These are phyloP conservation scores for Penicillium turbatum DNA, from an alignment of 495 filamentous ascomycete species.

Conservation along the genomic window DNA sequence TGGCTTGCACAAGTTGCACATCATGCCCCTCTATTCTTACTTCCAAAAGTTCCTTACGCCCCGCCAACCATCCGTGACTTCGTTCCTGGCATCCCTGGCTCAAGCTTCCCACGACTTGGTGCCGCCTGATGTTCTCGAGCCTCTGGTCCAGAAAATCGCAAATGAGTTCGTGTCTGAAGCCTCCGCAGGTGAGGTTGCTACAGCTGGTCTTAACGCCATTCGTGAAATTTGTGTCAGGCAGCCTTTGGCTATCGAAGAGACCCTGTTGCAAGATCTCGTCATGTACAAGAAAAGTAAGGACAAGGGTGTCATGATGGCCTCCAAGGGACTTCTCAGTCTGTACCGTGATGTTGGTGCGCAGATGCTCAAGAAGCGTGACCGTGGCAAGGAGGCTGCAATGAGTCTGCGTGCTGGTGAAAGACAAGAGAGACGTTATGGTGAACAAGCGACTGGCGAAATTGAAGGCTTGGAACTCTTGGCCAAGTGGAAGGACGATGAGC, in stretches of 20 bases:
- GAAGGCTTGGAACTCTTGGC: slow-evolving; percentile 91
- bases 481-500: slow-evolving; percentile 90
- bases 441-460: slow-evolving; percentile 75
- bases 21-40: slow-evolving; percentile 83
- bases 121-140: slow-evolving; percentile 89
- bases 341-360: slow-evolving; percentile 87
- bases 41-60: slow-evolving; percentile 83
- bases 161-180: slow-evolving; percentile 98
- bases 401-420: slow-evolving; percentile 64
- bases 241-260: slow-evolving; percentile 91
- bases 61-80: slow-evolving; percentile 87
- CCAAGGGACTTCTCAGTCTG: slow-evolving; percentile 80
- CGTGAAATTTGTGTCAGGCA: slow-evolving; percentile 89
- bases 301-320: slow-evolving; percentile 96
- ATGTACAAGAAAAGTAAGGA: slow-evolving; percentile 97
- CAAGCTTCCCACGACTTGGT: slow-evolving; percentile 89
- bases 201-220: slow-evolving; percentile 91
- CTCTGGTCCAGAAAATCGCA: slow-evolving; percentile 89
- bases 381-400: slow-evolving; percentile 91
- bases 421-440: slow-evolving; percentile 69
- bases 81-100: slow-evolving; percentile 87
- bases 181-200: slow-evolving; percentile 81
- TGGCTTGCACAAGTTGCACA: slow-evolving; percentile 83
- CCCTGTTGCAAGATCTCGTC: slow-evolving; percentile 91
- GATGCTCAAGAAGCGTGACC: slow-evolving; percentile 82